phyloP scores from a whole-genome alignment of 192 early-diverging fungal species.

The Linnemannia schmuckeri region DNA sequence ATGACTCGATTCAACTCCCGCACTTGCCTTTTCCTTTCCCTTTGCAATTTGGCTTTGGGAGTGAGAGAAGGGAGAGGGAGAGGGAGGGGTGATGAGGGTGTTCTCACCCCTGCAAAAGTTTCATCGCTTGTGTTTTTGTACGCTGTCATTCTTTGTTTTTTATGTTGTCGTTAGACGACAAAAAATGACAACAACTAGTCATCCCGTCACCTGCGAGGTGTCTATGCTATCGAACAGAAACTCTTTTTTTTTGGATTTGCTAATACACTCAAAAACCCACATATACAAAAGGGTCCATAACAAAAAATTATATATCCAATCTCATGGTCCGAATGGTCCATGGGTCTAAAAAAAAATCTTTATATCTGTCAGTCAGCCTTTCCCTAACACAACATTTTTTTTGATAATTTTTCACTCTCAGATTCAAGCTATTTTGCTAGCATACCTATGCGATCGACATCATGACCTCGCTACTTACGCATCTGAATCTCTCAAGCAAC shows the following conservation, averaged over 20 bases:
- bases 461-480: conserved; percentile 43
- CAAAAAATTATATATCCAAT: not conserved
- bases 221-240: not conserved
- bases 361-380: not conserved
- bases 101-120: conserved; percentile 26
- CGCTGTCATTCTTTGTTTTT: not conserved
- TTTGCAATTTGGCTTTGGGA: not conserved
- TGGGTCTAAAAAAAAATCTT: not conserved
- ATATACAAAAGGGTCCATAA: not conserved
- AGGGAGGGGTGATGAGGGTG: not conserved
- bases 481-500: conserved; percentile 41
- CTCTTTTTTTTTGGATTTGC: not conserved
- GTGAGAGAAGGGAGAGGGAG: not conserved
- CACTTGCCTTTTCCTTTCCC: not conserved
- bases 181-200: not conserved
- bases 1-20: conserved; percentile 6
- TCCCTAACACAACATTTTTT: not conserved
- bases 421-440: conserved; percentile 28
- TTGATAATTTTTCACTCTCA: not conserved
- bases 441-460: conserved; percentile 32
- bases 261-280: not conserved
- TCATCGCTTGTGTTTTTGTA: not conserved
- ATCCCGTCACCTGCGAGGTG: not conserved
- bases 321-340: not conserved
- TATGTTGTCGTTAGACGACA: not conserved